Evolutionary conservation across 1,284 basidiomycete genomes (phyloP).

Genomic region (Fomitopsis pinicola): DNA sequence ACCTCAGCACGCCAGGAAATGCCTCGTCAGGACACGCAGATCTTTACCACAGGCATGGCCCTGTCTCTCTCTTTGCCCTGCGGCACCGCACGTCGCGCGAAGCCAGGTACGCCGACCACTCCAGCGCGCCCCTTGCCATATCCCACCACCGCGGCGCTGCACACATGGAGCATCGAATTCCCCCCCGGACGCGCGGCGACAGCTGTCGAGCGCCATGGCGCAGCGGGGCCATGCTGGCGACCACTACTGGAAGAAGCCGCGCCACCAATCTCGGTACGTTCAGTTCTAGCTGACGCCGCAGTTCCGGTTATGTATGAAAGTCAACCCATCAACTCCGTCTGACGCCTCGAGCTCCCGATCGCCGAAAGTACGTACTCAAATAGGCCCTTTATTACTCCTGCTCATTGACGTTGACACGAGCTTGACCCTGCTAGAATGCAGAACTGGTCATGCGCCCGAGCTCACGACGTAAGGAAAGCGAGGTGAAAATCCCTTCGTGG

Average conservation of each 20-base stretch:
- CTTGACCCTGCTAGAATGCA: not conserved
- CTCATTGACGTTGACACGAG: not conserved
- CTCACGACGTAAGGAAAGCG: not conserved
- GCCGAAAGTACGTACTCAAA: not conserved
- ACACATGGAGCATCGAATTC: not conserved
- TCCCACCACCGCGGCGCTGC: not conserved
- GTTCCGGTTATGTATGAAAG: not conserved
- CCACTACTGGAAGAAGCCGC: not conserved
- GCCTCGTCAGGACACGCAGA: not conserved
- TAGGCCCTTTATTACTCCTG: not conserved
- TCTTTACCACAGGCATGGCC: not conserved
- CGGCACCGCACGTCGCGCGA: not conserved
- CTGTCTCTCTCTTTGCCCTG: not conserved
- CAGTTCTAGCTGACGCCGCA: not conserved
- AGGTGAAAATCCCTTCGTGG: not conserved
- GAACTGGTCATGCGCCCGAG: not conserved
- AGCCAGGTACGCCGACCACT: not conserved
- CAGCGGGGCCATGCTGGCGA: not conserved
- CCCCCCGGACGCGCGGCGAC: not conserved
- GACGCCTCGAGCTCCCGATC: not conserved
- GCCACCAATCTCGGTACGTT: not conserved
- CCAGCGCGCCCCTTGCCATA: not conserved
- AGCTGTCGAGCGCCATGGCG: not conserved
- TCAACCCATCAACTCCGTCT: not conserved
- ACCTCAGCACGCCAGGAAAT: not conserved